Conservation (phyloP, 768 basidiomycete genomes). For the Lepiota brunneoincarnata region DNA sequence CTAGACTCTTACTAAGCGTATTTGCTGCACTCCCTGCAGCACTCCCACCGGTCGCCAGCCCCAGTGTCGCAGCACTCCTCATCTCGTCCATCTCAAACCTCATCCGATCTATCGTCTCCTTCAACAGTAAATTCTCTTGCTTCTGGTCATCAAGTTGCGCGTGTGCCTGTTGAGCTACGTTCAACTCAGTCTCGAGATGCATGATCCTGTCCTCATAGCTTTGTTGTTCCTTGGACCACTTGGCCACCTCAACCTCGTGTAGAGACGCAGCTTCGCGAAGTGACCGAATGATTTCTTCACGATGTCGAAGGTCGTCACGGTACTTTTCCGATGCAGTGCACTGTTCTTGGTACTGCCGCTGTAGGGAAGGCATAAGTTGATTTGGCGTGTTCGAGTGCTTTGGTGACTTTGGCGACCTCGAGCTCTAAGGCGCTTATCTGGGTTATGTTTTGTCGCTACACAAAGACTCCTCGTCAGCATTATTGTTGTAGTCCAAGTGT, state of each 20-base stretch:
- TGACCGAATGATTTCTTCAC: constrained; percentile 71
- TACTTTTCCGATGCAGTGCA: constrained; percentile 80
- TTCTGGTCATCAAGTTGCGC: constrained; percentile 86
- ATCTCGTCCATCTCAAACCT: constrained; percentile 93
- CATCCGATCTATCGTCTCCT: constrained; percentile 96
- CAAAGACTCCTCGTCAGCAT: constrained; percentile 3
- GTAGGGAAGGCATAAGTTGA: constrained; percentile 71
- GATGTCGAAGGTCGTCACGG: constrained; percentile 67
- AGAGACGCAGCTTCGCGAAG: constrained; percentile 57
- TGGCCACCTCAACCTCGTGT: constrained; percentile 62
- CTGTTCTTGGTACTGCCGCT: constrained; percentile 89
- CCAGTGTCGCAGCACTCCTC: constrained; percentile 45
- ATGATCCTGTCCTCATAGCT: constrained; percentile 69
- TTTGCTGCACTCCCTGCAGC: constrained; percentile 48
- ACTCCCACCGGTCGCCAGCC: constrained; percentile 30
- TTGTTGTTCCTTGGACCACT: constrained; percentile 61
- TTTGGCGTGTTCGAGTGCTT: constrained; percentile 70
- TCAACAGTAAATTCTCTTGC: constrained; percentile 88
- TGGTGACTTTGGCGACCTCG: constrained; percentile 75
- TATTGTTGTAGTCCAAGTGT: constrained; percentile 1
- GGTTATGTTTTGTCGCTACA: constrained; percentile 57
- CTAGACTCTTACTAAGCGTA: constrained; percentile 70
- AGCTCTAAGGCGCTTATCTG: constrained; percentile 73
- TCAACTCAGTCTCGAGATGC: constrained; percentile 70
- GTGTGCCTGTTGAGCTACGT: constrained; percentile 66